Base-by-base conservation (phyloP, 805 yeast genomes). In the Yarrowia porcina region DNA sequence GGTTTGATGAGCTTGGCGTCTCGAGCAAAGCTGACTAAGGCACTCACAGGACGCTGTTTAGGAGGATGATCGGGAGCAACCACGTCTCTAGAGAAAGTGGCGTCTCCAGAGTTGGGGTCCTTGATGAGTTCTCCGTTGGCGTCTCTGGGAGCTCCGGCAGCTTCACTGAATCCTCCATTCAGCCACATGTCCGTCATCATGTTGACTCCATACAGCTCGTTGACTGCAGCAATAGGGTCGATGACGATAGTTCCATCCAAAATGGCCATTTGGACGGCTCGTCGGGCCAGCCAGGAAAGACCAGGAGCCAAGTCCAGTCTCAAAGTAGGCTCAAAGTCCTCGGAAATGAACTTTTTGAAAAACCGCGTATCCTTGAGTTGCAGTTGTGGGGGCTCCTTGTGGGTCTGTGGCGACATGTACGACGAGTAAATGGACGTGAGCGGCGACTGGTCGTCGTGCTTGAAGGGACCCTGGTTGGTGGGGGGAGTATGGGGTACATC, bases 191-290 rank as follows among this genome's bases (percentile, higher is more conserved):
- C 39, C 10, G 61, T 56, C 61, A 56, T 56, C 28, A 56, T 23
- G 30, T 27, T 45, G 44, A 59, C 44, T 2, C 63, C 54, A 10
- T 45, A 59, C 25, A 32, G 82, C 72, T 89, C 96, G 69, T 92
- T 91, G 41, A 87, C 80, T 0, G 93, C 92, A 59, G 90, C 83
- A 9, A 92, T 82, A 0, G 99, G 99, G 73, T 91, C 96, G 39
- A 93, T 85, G 3, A 84, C 79, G 6, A 90, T 90, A 45, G 87
- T 80, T 3, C 96, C 96, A 59, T 91, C 97, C 32, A 88, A 81
- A 66, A 93, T 79, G 17, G 86, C 81, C 49, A 79, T 74, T 79
- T 91, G 77, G 63, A 92, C 80, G 12, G 84, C 75, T 63, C 88
- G 80, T 65, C 83, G 81, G 57, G 79, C 83, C 63, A 86, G 80